These are phyloP conservation scores for Cladosporium phlei DNA, from an alignment of 2,329 filamentous ascomycete species.

Conservation along the genomic window DNA sequence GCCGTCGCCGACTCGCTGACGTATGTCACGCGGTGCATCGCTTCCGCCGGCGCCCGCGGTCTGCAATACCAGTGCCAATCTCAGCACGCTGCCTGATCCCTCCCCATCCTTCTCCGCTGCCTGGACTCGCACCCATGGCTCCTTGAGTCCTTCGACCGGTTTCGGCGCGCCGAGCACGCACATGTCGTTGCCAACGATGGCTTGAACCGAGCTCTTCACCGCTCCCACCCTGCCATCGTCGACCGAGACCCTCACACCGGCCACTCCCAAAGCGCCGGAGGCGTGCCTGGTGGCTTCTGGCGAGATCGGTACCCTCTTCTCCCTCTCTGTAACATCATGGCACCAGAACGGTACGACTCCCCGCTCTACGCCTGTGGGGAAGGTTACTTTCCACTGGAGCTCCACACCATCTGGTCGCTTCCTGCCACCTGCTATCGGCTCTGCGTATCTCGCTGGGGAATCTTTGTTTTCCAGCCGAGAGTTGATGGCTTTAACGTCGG, in stretches of 20 bases:
- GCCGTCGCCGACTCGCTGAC: background rate
- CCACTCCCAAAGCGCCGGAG: conserved; percentile 50
- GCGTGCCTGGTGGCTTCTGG: conserved; percentile 44
- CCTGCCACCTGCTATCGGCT: conserved; percentile 51
- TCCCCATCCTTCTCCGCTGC: background rate
- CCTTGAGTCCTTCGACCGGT: background rate
- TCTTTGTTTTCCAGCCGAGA: conserved; percentile 19
- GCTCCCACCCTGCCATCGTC: background rate
- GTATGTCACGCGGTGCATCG: conserved; percentile 1
- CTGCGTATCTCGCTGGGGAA: conserved; percentile 42
- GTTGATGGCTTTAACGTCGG: conserved; percentile 21
- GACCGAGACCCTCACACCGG: conserved; percentile 32
- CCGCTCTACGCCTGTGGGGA: conserved; percentile 40
- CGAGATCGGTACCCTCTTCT: conserved; percentile 50
- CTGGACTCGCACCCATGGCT: conserved; percentile 1
- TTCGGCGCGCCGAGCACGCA: conserved; percentile 4
- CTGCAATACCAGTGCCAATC: conserved; percentile 5
- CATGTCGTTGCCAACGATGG: background rate
- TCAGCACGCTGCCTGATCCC: background rate
- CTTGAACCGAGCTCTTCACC: conserved; percentile 4
- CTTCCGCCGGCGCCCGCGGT: background rate
- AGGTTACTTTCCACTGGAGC: conserved; percentile 57
- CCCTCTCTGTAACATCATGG: conserved; percentile 56
- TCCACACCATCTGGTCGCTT: conserved; percentile 51
- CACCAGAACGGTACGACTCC: conserved; percentile 62